Conservation (phyloP, 176 grass and related monocot genomes). For the Lolium multiflorum region DNA sequence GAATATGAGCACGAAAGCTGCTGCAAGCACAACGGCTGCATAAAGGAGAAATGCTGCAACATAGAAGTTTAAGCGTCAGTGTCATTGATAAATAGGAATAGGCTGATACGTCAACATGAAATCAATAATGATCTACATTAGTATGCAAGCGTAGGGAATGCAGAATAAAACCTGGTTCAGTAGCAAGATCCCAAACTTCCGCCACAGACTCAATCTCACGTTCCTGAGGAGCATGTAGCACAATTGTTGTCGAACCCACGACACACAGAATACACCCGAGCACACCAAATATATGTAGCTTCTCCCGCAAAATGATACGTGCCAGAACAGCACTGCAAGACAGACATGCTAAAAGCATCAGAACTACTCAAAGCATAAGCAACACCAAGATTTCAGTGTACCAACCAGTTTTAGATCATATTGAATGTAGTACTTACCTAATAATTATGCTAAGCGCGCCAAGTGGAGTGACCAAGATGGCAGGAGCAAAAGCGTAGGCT, state of each 20-base stretch:
- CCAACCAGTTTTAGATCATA: conserved; percentile 9
- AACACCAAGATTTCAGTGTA: conserved; percentile 28
- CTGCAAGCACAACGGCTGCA: conserved; percentile 64
- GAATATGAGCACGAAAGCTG: conserved; percentile 77
- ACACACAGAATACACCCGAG: conserved; percentile 94
- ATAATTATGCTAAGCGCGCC: conserved; percentile 98
- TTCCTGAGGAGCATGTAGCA: conserved; percentile 94
- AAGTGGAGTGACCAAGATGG: conserved; percentile 97
- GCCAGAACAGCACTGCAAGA: conserved; percentile 86
- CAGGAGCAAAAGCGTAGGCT: conserved; percentile 97
- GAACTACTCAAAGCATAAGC: conserved; percentile 28
- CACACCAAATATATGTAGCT: conserved; percentile 91
- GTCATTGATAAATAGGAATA: not conserved
- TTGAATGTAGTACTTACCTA: conserved; percentile 44
- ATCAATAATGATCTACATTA: not conserved
- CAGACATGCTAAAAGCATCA: conserved; percentile 7
- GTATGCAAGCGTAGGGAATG: not conserved
- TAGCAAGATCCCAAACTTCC: conserved; percentile 96
- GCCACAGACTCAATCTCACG: conserved; percentile 85
- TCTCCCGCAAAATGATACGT: conserved; percentile 89
- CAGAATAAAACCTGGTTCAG: conserved; percentile 73
- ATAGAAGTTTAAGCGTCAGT: conserved; percentile 43
- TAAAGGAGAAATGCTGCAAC: conserved; percentile 77
- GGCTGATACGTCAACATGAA: not conserved
- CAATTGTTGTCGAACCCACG: conserved; percentile 93